These are phyloP conservation scores for Shiraia bambusicola DNA, from an alignment of 2,329 filamentous ascomycete genomes.

Conservation along the genomic window DNA sequence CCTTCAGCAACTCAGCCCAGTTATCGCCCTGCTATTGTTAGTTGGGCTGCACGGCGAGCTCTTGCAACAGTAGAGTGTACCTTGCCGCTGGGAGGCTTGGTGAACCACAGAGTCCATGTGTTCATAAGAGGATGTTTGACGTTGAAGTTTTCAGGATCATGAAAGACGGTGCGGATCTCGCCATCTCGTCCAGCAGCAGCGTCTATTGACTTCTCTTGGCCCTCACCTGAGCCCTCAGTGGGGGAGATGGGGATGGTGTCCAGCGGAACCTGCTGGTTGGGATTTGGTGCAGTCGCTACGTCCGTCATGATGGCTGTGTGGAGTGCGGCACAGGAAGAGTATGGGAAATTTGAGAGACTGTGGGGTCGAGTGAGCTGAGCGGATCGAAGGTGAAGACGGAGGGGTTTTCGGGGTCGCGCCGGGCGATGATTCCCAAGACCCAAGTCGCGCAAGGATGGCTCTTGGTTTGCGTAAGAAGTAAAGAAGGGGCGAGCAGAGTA, in stretches of 20 bases:
- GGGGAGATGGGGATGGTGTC: conserved; percentile 60
- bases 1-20: conserved; percentile 97
- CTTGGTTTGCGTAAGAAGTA: conserved; percentile 10
- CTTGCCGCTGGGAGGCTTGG: conserved; percentile 95
- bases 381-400: conserved; percentile 20
- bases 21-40: conserved; percentile 73
- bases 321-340: conserved; percentile 1
- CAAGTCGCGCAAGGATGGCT: conserved; percentile 24
- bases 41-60: background rate
- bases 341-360: background rate
- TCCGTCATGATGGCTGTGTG: conserved; percentile 36
- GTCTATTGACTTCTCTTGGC: conserved; percentile 40
- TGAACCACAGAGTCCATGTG: conserved; percentile 99
- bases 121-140: conserved; percentile 98
- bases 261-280: conserved; percentile 54
- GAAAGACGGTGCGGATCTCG: conserved; percentile 89
- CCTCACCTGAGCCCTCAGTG: conserved; percentile 47
- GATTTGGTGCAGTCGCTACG: conserved; percentile 41
- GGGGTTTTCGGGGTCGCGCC: conserved; percentile 36
- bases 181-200: conserved; percentile 47
- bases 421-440: conserved; percentile 27
- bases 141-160: conserved; percentile 98
- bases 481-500: conserved; percentile 15
- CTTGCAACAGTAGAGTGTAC: conserved; percentile 50
- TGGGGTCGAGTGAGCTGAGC: conserved; percentile 12